Conservation (phyloP, 2,329 filamentous ascomycete genomes). For the Dryadomyces sulphureus region DNA sequence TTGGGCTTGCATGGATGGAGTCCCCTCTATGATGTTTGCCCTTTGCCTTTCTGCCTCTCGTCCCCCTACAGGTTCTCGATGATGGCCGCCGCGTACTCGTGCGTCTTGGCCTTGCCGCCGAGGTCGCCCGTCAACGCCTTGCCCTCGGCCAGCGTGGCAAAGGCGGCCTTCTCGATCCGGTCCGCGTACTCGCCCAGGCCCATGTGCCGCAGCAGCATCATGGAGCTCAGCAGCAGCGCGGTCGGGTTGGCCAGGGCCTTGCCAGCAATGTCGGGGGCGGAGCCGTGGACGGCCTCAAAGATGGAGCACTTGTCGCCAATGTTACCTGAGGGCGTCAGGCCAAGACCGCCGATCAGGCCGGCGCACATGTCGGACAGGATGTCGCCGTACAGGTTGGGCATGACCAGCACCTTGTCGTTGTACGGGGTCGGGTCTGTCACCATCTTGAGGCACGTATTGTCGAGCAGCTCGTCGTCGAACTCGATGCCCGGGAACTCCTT, state of each 20-base stretch:
- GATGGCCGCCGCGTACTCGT: slow-evolving; percentile 86
- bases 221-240: slow-evolving; percentile 82
- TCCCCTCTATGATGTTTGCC: not conserved
- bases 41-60: not conserved
- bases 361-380: slow-evolving; percentile 99
- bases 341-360: slow-evolving; percentile 92
- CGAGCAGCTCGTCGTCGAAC: slow-evolving; percentile 94
- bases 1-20: not conserved
- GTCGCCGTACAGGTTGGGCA: slow-evolving; percentile 98
- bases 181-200: slow-evolving; percentile 68
- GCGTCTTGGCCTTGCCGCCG: slow-evolving; percentile 89
- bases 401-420: slow-evolving; percentile 98
- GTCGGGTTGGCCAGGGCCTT: slow-evolving; percentile 96
- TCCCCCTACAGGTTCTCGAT: slow-evolving; percentile 50
- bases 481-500: slow-evolving; percentile 94
- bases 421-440: slow-evolving; percentile 91
- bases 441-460: slow-evolving; percentile 99
- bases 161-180: slow-evolving; percentile 88
- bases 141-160: slow-evolving; percentile 88
- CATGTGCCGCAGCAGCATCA: slow-evolving; percentile 99
- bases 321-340: slow-evolving; percentile 94
- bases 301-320: slow-evolving; percentile 99
- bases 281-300: slow-evolving; percentile 93
- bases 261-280: slow-evolving; percentile 49
- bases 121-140: slow-evolving; percentile 93